Percentiles rank a stretch among this genome's conserved stretches.
These are phyloP conservation scores for Candida anutae DNA, from an alignment of 1,139 yeast genomes.

Conservation along the genomic window DNA sequence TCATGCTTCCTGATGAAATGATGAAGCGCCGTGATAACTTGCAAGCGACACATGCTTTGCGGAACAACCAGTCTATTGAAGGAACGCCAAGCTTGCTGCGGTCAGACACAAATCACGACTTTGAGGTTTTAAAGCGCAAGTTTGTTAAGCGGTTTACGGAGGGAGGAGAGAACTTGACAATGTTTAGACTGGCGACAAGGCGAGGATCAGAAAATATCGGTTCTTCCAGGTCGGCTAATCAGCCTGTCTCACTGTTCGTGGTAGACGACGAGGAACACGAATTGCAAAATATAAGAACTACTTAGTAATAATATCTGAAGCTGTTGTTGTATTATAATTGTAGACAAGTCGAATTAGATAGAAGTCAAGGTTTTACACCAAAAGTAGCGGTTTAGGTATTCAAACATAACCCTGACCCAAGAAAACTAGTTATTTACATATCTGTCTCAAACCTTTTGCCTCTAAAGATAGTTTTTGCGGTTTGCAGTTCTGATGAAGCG, in stretches of 20 bases:
- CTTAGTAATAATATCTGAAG: neutral
- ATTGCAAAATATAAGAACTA: neutral
- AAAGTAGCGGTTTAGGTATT: too few species aligned
- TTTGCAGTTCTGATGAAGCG: slow-evolving; percentile 92
- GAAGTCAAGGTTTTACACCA: too few species aligned
- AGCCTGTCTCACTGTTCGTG: neutral
- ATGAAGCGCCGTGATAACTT: slow-evolving; percentile 60
- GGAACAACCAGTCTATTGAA: slow-evolving; percentile 27
- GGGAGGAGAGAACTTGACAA: slow-evolving; percentile 1
- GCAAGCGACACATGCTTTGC: slow-evolving; percentile 51
- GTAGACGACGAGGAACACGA: neutral
- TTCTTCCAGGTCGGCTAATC: neutral
- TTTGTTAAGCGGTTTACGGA: slow-evolving; percentile 1
- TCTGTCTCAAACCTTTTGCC: slow-evolving; percentile 1
- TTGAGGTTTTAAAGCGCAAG: slow-evolving; percentile 1
- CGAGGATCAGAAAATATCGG: neutral
- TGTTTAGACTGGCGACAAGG: too few species aligned
- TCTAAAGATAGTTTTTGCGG: slow-evolving; percentile 72
- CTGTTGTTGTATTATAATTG: too few species aligned
- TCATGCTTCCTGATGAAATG: slow-evolving; percentile 71
- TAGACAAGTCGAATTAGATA: too few species aligned
- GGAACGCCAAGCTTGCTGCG: slow-evolving; percentile 8
- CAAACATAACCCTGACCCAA: too few species aligned
- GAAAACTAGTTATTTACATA: too few species aligned
- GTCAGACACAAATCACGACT: slow-evolving; percentile 4